These are phyloP conservation scores for Phytophthora aleatoria DNA, from an alignment of 352 stramenopile genomes.

Conservation along the genomic window DNA sequence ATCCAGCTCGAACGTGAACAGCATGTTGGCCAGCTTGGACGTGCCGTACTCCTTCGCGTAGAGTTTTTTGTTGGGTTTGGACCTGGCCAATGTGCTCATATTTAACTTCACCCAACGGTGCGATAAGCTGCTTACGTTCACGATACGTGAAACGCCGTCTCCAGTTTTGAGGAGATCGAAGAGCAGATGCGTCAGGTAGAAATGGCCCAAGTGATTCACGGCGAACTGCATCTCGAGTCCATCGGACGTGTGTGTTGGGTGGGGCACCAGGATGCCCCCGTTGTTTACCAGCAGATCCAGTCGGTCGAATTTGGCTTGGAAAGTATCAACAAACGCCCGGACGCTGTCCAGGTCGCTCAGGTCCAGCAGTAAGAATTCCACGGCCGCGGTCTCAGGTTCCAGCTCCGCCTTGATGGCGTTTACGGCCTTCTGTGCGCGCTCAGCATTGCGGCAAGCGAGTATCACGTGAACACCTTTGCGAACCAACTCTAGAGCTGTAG, in stretches of 20 bases:
- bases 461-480: slow-evolving; percentile 73
- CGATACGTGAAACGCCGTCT: slow-evolving; percentile 30
- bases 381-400: neutral
- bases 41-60: slow-evolving; percentile 55
- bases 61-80: slow-evolving; percentile 30
- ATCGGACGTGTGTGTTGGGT: slow-evolving; percentile 36
- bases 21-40: slow-evolving; percentile 51
- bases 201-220: slow-evolving; percentile 68
- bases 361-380: slow-evolving; percentile 55
- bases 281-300: slow-evolving; percentile 70
- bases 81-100: slow-evolving; percentile 34
- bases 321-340: slow-evolving; percentile 37
- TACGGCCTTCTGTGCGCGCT: slow-evolving; percentile 33
- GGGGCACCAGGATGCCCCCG: slow-evolving; percentile 48
- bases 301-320: slow-evolving; percentile 42
- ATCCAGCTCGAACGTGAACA: slow-evolving; percentile 55
- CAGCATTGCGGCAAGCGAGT: slow-evolving; percentile 73
- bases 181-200: slow-evolving; percentile 56
- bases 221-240: slow-evolving; percentile 67
- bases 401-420: slow-evolving; percentile 34
- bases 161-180: slow-evolving; percentile 49
- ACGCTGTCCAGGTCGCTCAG: slow-evolving; percentile 47
- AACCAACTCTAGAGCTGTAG: slow-evolving; percentile 64
- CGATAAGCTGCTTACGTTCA: slow-evolving; percentile 44
- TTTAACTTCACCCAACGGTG: slow-evolving; percentile 39